Conservation (phyloP, 2,329 filamentous ascomycete species). For the Emmonsiellopsis sp. region DNA sequence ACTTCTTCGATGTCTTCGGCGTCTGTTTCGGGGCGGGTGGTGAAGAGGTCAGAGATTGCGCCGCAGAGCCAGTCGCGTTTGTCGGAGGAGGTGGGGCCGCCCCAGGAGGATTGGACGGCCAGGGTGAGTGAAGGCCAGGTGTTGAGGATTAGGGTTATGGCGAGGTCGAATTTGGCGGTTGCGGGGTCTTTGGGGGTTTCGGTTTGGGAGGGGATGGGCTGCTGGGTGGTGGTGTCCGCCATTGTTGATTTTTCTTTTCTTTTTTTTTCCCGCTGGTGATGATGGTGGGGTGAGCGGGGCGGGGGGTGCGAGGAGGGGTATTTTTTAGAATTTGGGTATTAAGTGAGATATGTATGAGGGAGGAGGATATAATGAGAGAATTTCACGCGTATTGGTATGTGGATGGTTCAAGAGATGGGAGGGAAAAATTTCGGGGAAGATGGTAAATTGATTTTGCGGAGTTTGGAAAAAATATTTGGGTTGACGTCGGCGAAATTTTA, state of each 20-base stretch:
- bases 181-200: constrained; percentile 20
- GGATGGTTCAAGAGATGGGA: no score
- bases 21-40: constrained; percentile 53
- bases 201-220: neutral
- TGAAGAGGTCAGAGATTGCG: constrained; percentile 71
- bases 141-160: constrained; percentile 73
- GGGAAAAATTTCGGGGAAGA: no score
- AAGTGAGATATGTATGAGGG: no score
- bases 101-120: constrained; percentile 80
- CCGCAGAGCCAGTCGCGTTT: constrained; percentile 97
- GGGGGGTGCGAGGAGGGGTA: neutral
- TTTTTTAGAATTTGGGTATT: no score
- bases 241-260: neutral
- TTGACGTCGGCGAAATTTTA: no score
- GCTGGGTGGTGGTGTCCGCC: neutral
- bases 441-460: no score
- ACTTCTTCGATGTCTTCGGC: constrained; percentile 73
- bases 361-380: no score
- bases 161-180: constrained; percentile 67
- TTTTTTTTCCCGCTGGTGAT: neutral
- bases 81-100: constrained; percentile 68
- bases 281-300: neutral
- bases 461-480: no score
- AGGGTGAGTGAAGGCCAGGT: constrained; percentile 82
- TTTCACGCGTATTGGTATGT: no score